Evolutionary conservation across 108 stramenopile species (phyloP).

Genomic region (Nannochloropsis oceanica): DNA sequence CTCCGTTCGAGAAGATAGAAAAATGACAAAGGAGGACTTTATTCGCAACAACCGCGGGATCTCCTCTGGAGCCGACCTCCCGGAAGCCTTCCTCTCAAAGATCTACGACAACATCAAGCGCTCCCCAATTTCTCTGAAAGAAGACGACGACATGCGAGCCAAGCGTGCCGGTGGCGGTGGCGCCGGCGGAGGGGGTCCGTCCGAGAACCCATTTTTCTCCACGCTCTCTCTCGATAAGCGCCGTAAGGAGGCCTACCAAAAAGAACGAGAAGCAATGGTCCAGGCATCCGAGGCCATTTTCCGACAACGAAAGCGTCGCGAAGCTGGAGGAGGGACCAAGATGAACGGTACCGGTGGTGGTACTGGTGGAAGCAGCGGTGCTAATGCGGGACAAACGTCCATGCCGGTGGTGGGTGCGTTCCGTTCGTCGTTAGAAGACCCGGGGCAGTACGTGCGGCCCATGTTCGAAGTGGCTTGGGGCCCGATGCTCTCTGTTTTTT

Average conservation of each 20-base stretch:
- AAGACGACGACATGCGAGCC: constrained; percentile 57
- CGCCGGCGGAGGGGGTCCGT: constrained; percentile 28
- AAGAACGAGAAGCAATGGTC: constrained; percentile 88
- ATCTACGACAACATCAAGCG: constrained; percentile 86
- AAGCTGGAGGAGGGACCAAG: constrained; percentile 23
- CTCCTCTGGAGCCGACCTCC: constrained; percentile 81
- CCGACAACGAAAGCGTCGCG: constrained; percentile 42
- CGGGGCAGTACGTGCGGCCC: constrained; percentile 71
- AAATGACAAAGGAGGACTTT: constrained; percentile 85
- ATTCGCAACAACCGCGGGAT: constrained; percentile 90
- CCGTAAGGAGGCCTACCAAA: constrained; percentile 57
- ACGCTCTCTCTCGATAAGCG: constrained; percentile 9
- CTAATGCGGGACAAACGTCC: too few relatives aligned
- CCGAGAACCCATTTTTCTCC: constrained; percentile 48
- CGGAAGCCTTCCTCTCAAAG: constrained; percentile 57
- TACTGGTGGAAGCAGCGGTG: not conserved
- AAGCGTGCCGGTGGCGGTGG: constrained; percentile 9
- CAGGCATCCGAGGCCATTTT: constrained; percentile 67
- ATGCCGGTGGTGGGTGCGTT: not conserved
- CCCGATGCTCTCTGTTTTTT: constrained; percentile 80
- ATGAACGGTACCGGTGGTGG: not conserved
- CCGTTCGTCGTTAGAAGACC: not conserved
- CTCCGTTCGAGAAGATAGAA: constrained; percentile 48
- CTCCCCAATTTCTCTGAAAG: constrained; percentile 86
- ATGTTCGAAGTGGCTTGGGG: constrained; percentile 98